phyloP scores from a whole-genome alignment of 2,329 filamentous ascomycete species.

The Bimuria novae-zelandiae region DNA sequence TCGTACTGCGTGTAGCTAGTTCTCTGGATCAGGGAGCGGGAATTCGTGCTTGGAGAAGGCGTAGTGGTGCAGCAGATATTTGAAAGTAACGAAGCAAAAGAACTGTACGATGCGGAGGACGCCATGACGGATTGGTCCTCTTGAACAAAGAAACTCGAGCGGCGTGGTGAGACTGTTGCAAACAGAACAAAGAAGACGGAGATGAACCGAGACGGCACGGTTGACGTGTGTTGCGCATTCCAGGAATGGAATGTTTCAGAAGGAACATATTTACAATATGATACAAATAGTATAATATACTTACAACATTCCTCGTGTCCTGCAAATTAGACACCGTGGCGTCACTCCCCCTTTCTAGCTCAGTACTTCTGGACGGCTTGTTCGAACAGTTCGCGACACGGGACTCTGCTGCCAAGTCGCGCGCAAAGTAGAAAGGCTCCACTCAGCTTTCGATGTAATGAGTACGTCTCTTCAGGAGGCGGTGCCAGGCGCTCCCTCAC shows the following conservation, averaged over 20 bases:
- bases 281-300: background rate
- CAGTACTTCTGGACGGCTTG: slow-evolving; percentile 52
- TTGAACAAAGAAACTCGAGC: background rate
- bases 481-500: slow-evolving; percentile 84
- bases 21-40: background rate
- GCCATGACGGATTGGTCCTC: background rate
- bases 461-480: slow-evolving; percentile 97
- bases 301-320: background rate
- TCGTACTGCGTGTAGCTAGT: background rate
- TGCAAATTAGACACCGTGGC: background rate
- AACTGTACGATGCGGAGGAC: background rate
- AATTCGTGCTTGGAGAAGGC: background rate
- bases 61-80: background rate
- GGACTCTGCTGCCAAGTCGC: slow-evolving; percentile 78
- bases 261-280: background rate
- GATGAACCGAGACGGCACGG: too few relatives aligned
- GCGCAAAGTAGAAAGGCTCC: slow-evolving; percentile 94
- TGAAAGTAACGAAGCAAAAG: background rate
- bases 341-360: slow-evolving; percentile 22
- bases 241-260: too few relatives aligned
- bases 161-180: background rate
- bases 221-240: too few relatives aligned
- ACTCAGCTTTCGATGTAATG: slow-evolving; percentile 89
- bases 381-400: slow-evolving; percentile 79
- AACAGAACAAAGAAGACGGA: too few relatives aligned